These are phyloP conservation scores for Venturia nashicola DNA, from an alignment of 2,329 filamentous ascomycete genomes.

Conservation along the genomic window DNA sequence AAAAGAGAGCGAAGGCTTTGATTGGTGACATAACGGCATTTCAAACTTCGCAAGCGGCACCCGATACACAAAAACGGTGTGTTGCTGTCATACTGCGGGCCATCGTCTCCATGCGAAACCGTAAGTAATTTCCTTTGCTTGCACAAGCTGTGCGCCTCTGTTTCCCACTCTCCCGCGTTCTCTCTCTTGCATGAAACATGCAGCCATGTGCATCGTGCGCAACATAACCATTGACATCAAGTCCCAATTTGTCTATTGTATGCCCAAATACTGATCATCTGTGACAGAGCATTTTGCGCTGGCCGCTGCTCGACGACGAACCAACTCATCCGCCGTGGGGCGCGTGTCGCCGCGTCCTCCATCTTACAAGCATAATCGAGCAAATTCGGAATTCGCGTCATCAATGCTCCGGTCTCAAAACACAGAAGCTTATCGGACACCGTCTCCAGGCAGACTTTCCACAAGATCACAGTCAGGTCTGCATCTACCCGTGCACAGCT, in stretches of 20 bases:
- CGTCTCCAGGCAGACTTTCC: constrained; percentile 10
- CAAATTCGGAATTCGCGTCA: constrained; percentile 30
- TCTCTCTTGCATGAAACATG: constrained; percentile 1
- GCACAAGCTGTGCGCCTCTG: neutral
- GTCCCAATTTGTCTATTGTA: neutral
- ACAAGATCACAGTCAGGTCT: constrained; percentile 9
- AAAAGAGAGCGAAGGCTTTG: constrained; percentile 48
- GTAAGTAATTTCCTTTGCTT: constrained; percentile 5
- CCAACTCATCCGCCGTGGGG: constrained; percentile 32
- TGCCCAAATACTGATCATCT: neutral
- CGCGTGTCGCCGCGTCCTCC: constrained; percentile 27
- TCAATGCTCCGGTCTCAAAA: neutral
- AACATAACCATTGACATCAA: neutral
- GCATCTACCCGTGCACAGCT: constrained; percentile 3
- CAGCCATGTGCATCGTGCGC: neutral
- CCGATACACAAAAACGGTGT: constrained; percentile 63
- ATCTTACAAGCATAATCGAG: constrained; percentile 29
- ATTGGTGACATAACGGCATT: constrained; percentile 56
- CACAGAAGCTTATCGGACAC: constrained; percentile 13
- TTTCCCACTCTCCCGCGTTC: constrained; percentile 1
- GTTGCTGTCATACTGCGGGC: constrained; percentile 63
- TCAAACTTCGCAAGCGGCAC: constrained; percentile 56
- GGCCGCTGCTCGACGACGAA: constrained; percentile 26
- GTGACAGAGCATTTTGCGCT: constrained; percentile 3
- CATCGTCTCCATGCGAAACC: constrained; percentile 48